phyloP scores from a whole-genome alignment of 1,139 yeast species.

The Hyphopichia buzzinii region DNA sequence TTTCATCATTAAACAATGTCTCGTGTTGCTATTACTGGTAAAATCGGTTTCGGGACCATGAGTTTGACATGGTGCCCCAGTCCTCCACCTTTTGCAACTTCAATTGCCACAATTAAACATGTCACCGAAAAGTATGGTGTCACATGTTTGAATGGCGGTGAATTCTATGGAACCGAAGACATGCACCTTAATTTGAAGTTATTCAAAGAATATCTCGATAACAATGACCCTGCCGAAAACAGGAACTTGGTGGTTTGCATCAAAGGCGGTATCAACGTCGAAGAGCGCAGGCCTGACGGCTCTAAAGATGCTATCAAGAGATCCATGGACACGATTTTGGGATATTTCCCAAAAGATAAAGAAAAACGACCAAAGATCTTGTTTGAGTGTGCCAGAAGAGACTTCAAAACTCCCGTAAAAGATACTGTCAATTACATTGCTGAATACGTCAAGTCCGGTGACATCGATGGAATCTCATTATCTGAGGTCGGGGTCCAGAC shows the following conservation, averaged over 20 bases:
- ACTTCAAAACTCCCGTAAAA: constrained; percentile 45
- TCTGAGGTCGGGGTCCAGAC: constrained; percentile 68
- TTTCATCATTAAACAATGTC: too few relatives aligned
- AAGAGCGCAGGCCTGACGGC: constrained; percentile 45
- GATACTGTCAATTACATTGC: constrained; percentile 50
- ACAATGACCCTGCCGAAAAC: constrained; percentile 50
- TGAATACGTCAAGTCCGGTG: constrained; percentile 53
- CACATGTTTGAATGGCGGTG: constrained; percentile 70
- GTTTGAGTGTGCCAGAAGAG: constrained; percentile 71
- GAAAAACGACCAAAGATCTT: constrained; percentile 45
- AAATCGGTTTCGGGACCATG: constrained; percentile 64
- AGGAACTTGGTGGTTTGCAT: constrained; percentile 55
- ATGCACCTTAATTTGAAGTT: constrained; percentile 55
- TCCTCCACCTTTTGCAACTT: constrained; percentile 44
- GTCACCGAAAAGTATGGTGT: constrained; percentile 42
- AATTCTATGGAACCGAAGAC: constrained; percentile 64
- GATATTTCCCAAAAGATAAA: constrained; percentile 44
- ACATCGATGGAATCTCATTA: constrained; percentile 63
- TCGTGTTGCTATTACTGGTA: constrained; percentile 17
- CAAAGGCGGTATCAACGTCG: constrained; percentile 57
- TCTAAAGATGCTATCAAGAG: constrained; percentile 42
- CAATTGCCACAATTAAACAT: constrained; percentile 42
- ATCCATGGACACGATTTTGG: constrained; percentile 49
- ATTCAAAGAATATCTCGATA: constrained; percentile 53
- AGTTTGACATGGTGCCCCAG: constrained; percentile 53